A percentile compares a stretch with the other conserved stretches of the same genome.
Conservation (phyloP, 148 eudicot genomes). For the Vaccinium macrocarpon region DNA sequence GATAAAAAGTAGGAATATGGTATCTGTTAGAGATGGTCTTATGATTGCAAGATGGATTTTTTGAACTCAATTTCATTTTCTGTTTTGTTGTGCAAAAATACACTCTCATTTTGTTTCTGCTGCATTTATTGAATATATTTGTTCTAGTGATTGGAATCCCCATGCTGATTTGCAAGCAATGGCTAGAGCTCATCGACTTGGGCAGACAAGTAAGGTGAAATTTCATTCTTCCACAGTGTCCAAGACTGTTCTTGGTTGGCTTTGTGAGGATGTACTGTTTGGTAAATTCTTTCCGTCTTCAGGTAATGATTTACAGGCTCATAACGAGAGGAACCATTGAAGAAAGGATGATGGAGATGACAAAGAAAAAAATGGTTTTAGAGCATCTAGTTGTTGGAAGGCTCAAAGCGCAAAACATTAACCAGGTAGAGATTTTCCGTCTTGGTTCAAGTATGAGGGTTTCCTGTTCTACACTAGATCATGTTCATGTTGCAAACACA, state of each 20-base stretch:
- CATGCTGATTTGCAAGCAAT: conserved; percentile 99
- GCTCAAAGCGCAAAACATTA: conserved; percentile 86
- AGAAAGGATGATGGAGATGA: conserved; percentile 99
- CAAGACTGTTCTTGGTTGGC: not conserved
- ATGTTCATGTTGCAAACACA: not conserved
- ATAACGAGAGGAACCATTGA: conserved; percentile 93
- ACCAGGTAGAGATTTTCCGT: conserved; percentile 59
- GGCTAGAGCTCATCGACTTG: conserved; percentile 99
- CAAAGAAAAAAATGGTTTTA: conserved; percentile 95
- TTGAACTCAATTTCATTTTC: not conserved
- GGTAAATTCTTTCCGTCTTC: conserved; percentile 14
- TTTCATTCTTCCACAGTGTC: not conserved
- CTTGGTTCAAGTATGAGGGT: conserved; percentile 5
- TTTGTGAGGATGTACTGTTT: not conserved
- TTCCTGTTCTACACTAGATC: not conserved
- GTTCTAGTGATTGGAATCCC: conserved; percentile 95
- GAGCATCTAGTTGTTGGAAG: conserved; percentile 99
- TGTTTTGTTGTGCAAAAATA: not conserved
- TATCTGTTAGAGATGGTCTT: not conserved
- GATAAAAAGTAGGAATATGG: not conserved
- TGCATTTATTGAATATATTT: not conserved
- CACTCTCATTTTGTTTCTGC: not conserved
- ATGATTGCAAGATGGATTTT: not conserved
- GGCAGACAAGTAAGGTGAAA: conserved; percentile 90
- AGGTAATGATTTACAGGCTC: conserved; percentile 98